Conservation (phyloP, 73 alveolate species). For the Symbiodinium natans region DNA sequence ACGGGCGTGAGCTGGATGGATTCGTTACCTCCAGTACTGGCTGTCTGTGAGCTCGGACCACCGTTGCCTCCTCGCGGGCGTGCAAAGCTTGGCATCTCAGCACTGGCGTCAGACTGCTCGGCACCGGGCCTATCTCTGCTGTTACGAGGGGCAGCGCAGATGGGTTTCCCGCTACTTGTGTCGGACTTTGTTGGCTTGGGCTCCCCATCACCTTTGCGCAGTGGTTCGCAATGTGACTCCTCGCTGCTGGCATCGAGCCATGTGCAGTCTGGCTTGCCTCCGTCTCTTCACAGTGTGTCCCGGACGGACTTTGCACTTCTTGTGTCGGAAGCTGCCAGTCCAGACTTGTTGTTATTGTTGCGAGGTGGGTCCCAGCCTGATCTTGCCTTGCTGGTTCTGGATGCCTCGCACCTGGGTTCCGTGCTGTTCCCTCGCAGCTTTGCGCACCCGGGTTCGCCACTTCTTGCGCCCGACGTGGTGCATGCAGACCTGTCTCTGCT, state of each 20-base stretch:
- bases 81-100: neutral
- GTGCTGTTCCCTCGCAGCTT: neutral
- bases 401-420: neutral
- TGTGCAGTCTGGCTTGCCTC: neutral
- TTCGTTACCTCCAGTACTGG: neutral
- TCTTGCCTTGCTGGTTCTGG: neutral
- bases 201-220: neutral
- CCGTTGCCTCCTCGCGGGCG: neutral
- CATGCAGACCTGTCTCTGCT: neutral
- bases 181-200: neutral
- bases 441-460: neutral
- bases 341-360: neutral
- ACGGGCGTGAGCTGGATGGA: neutral
- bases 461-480: neutral
- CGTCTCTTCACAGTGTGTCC: neutral
- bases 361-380: neutral
- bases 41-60: neutral
- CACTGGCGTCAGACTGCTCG: too few species aligned
- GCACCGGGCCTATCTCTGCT: too few species aligned
- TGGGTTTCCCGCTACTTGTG: neutral
- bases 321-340: neutral
- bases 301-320: neutral
- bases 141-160: too few species aligned
- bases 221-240: neutral
- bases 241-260: constrained; percentile 2